Evolutionary conservation across 768 basidiomycete species (phyloP), one percentile per base, ranked within the genome.

Genomic region (Wakefieldia striispora): DNA sequence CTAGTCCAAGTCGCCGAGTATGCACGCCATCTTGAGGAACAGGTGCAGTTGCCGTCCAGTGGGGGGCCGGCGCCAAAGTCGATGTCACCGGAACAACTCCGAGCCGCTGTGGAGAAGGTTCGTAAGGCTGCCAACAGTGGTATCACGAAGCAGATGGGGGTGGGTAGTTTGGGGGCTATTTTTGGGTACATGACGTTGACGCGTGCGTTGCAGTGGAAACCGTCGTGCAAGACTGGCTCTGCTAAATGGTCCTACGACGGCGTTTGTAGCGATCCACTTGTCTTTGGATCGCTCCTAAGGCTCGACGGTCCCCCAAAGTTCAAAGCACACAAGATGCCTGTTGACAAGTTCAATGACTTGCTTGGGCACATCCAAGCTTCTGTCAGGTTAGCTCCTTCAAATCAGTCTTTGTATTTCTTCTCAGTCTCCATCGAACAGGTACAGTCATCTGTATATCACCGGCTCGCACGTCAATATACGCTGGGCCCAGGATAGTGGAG

Each of bases 201-300:
- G n/a, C 23, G 7, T 40, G 20, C 3, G 27, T 27, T n/a, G 5
- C 50, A 79, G 80, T 80, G 79, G 79, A 76, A 73, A 55, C 70
- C 75, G 2, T 71, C 74, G 1, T 80, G 77, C 60, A 78, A 76
- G 60, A 67, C 61, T 0, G 72, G 75, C 14, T 50, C 62, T 6
- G 73, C 80, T 19, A 78, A 72, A 51, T 82, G 72, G 72, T 47
- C 58, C n/a, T 81, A 80, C 52, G 77, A 79, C 47, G 79, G 78
- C 17, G 69, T 82, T 17, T 80, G 76, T 54, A 60, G 65, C 8
- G 73, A 79, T 56, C 68, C 75, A 0, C 70, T 63, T 14, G 70
- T 79, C 40, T 82, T 81, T 54, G 77, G 75, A 14, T 66, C 61
- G 4, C 60, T 79, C 35, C 51, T 81, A 39, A 67, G 70, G 0